A percentile compares a stretch with the other conserved stretches of the same genome.
Conservation (phyloP, 108 stramenopile species). For the Mayamaea pseudoterrestris region DNA sequence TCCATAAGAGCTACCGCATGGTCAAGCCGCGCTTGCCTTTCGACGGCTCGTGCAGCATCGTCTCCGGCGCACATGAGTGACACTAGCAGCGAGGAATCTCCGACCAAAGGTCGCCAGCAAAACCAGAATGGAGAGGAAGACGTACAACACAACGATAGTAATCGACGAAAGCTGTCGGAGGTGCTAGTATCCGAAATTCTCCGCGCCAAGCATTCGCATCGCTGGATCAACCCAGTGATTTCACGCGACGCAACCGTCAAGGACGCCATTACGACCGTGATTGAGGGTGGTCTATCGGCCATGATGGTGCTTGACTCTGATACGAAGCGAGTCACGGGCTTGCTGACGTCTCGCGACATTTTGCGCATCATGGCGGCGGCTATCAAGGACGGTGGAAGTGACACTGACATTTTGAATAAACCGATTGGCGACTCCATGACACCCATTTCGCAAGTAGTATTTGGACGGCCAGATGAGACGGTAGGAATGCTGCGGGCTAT, state of each 20-base stretch:
- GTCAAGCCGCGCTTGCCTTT: too few relatives aligned
- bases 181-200: conserved; percentile 62
- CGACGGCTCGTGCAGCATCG: too few relatives aligned
- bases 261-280: conserved; percentile 50
- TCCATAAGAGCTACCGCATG: too few relatives aligned
- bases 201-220: conserved; percentile 59
- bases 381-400: conserved; percentile 33
- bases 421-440: conserved; percentile 53
- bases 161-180: too few relatives aligned
- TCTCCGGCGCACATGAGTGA: too few relatives aligned
- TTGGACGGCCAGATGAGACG: conserved; percentile 70
- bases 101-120: too few relatives aligned
- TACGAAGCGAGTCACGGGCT: conserved; percentile 44
- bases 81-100: too few relatives aligned
- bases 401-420: conserved; percentile 32
- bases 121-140: too few relatives aligned
- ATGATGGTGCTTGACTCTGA: conserved; percentile 66
- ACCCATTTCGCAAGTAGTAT: conserved; percentile 74
- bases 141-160: too few relatives aligned
- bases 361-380: conserved; percentile 55
- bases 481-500: conserved; percentile 76
- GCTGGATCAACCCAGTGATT: conserved; percentile 76
- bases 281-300: conserved; percentile 62
- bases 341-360: conserved; percentile 69
- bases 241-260: conserved; percentile 33